These are phyloP conservation scores for Penicillium coffeae DNA, from an alignment of 495 filamentous ascomycete species.

Conservation along the genomic window DNA sequence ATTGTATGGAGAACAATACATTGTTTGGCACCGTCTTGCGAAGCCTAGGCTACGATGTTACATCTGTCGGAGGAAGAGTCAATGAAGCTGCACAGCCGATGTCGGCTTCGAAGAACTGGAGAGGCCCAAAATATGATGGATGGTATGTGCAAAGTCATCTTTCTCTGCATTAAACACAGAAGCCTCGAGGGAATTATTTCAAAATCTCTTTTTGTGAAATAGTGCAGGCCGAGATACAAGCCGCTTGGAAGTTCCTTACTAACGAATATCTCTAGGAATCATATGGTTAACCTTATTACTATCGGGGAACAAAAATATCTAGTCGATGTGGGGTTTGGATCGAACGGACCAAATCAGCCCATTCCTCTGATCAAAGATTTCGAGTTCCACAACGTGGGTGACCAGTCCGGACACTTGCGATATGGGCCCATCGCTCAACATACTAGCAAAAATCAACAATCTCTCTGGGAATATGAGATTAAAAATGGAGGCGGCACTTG, in stretches of 20 bases:
- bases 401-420: constrained; percentile 40
- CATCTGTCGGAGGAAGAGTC: constrained; percentile 1
- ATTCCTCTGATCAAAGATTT: constrained; percentile 38
- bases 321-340: constrained; percentile 66
- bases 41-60: constrained; percentile 52
- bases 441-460: constrained; percentile 20
- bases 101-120: constrained; percentile 13
- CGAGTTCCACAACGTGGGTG: constrained; percentile 34
- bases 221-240: no score
- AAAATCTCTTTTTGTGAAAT: no score
- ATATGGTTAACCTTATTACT: constrained; percentile 64
- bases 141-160: constrained; percentile 4
- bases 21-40: constrained; percentile 59
- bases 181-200: no score
- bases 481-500: constrained; percentile 40
- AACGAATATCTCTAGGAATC: constrained; percentile 25
- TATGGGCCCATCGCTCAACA: constrained; percentile 20
- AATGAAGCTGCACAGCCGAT: constrained; percentile 12
- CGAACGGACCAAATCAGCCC: constrained; percentile 48
- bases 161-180: neutral
- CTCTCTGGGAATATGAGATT: constrained; percentile 54
- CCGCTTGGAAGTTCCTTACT: neutral
- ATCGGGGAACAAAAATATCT: constrained; percentile 48
- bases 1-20: constrained; percentile 68
- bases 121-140: constrained; percentile 15